Percentiles rank a stretch among this genome's conserved stretches.
phyloP scores from a whole-genome alignment of 257 asterid species.

The Ajuga chamaepitys region DNA sequence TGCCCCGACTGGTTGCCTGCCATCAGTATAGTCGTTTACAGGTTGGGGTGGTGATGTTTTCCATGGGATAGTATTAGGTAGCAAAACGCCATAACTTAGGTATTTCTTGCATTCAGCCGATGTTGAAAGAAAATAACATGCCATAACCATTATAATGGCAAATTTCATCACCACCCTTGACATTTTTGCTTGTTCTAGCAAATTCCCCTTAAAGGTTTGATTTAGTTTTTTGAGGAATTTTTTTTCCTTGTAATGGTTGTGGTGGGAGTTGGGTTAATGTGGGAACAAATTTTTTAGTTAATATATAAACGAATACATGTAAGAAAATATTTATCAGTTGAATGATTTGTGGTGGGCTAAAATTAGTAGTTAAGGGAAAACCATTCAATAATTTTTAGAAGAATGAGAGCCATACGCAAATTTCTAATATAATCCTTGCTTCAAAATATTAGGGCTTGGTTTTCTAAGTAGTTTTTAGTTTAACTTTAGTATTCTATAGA shows the following conservation, averaged over 20 bases:
- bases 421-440: too few relatives aligned
- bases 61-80: conserved; percentile 1
- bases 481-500: too few relatives aligned
- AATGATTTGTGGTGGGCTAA: conserved; percentile 5
- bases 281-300: not conserved
- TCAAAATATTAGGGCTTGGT: too few relatives aligned
- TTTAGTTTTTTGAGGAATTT: not conserved
- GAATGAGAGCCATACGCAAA: not conserved
- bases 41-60: conserved; percentile 16
- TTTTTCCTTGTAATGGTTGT: not conserved
- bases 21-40: conserved; percentile 9
- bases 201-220: not conserved
- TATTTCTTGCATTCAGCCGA: not conserved
- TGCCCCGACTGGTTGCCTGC: not conserved
- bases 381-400: not conserved
- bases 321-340: not conserved
- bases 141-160: not conserved
- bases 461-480: too few relatives aligned
- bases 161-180: conserved; percentile 2
- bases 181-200: conserved; percentile 1
- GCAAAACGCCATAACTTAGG: conserved; percentile 10
- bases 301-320: not conserved
- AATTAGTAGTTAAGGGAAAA: conserved; percentile 2
- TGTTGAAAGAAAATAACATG: conserved; percentile 5
- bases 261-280: not conserved